A percentile compares a stretch with the other conserved stretches of the same genome.
Conservation (phyloP, 257 asterid species). For the Capsicum chinense region DNA sequence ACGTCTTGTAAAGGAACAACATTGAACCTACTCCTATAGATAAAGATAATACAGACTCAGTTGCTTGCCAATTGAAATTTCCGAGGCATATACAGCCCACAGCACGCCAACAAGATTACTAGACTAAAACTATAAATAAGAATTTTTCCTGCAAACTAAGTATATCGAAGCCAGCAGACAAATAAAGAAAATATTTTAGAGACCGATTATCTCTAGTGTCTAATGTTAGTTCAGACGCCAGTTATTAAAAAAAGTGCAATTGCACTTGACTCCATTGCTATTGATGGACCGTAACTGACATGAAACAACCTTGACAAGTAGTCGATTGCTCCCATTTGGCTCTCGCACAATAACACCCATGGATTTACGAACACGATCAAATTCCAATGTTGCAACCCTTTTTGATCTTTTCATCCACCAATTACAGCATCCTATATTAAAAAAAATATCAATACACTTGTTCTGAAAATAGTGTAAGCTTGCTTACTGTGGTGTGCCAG, state of each 20-base stretch:
- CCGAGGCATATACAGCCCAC: neutral
- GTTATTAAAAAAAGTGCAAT: neutral
- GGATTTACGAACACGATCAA: slow-evolving; percentile 88
- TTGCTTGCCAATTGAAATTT: neutral
- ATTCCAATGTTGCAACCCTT: slow-evolving; percentile 78
- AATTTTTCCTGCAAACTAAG: neutral
- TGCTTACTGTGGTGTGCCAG: too few relatives aligned
- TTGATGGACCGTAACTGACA: slow-evolving; percentile 18
- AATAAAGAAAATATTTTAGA: neutral
- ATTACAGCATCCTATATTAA: slow-evolving; percentile 43
- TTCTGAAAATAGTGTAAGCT: neutral
- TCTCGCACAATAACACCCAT: slow-evolving; percentile 80
- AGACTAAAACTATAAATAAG: neutral
- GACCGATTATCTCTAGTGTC: neutral
- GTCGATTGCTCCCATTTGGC: slow-evolving; percentile 64
- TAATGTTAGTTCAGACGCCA: neutral
- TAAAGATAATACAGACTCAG: slow-evolving; percentile 19
- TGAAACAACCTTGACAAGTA: slow-evolving; percentile 78
- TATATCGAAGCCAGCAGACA: neutral
- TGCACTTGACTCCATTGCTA: neutral
- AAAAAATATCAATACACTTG: neutral
- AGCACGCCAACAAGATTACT: neutral
- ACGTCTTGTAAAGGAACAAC: neutral
- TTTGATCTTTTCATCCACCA: slow-evolving; percentile 79
- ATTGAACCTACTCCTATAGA: neutral